Percentiles rank a stretch among this genome's conserved stretches.
Conservation (phyloP, 2,329 filamentous ascomycete genomes). For the Simplicillium sp. region DNA sequence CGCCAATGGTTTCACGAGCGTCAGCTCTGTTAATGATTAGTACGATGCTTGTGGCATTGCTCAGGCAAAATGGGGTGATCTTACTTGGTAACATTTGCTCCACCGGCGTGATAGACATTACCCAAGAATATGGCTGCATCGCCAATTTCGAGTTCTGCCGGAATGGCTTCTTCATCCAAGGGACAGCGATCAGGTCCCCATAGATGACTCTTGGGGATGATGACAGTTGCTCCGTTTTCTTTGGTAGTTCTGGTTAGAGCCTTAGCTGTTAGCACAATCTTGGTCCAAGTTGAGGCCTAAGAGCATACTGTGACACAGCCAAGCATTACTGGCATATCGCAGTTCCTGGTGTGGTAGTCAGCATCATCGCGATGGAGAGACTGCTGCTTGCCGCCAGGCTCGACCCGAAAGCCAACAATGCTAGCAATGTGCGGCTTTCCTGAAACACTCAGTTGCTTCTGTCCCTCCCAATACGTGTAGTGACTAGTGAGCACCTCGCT, state of each 20-base stretch:
- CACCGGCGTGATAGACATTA: conserved; percentile 29
- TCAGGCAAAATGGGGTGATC: neutral
- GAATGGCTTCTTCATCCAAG: conserved; percentile 24
- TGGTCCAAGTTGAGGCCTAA: neutral
- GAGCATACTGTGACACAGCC: conserved; percentile 20
- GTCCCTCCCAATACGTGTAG: conserved; percentile 25
- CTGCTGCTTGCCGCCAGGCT: conserved; percentile 28
- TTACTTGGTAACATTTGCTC: conserved; percentile 22
- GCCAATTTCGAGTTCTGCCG: conserved; percentile 27
- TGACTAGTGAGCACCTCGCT: conserved; percentile 23
- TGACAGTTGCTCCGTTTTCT: conserved; percentile 30
- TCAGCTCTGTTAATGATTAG: conserved; percentile 11
- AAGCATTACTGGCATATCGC: conserved; percentile 25
- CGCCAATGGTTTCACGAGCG: conserved; percentile 19
- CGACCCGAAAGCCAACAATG: conserved; percentile 26
- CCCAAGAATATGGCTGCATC: conserved; percentile 29
- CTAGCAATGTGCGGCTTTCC: conserved; percentile 25
- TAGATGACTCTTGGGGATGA: conserved; percentile 28
- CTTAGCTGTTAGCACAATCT: conserved; percentile 3
- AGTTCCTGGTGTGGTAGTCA: conserved; percentile 18
- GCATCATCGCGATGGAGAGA: conserved; percentile 26
- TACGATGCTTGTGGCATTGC: neutral
- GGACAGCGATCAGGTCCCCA: conserved; percentile 28
- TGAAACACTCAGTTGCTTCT: conserved; percentile 18
- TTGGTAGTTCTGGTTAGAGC: conserved; percentile 27